Evolutionary conservation across 1,284 basidiomycete genomes (phyloP).

Genomic region (Tilletia horrida): DNA sequence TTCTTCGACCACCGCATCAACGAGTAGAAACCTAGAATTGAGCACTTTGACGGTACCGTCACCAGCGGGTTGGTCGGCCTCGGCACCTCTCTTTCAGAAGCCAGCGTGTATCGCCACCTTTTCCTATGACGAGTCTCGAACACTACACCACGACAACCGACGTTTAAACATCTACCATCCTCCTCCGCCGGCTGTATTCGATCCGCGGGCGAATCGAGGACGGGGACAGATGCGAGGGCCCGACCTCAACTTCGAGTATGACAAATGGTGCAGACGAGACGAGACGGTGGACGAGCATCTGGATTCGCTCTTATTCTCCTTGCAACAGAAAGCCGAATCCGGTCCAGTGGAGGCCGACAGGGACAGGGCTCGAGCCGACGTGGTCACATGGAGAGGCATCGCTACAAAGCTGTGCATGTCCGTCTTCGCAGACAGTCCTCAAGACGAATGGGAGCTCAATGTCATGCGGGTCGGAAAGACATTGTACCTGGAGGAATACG

Average conservation of each 20-base stretch:
- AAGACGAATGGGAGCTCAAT: constrained; percentile 77
- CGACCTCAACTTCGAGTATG: constrained; percentile 54
- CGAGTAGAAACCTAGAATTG: background rate
- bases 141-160: constrained; percentile 37
- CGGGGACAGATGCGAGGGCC: constrained; percentile 27
- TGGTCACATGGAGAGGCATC: constrained; percentile 82
- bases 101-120: constrained; percentile 35
- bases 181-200: constrained; percentile 27
- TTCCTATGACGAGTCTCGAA: constrained; percentile 35
- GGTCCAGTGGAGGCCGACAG: constrained; percentile 24
- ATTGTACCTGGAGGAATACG: constrained; percentile 79
- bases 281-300: constrained; percentile 60
- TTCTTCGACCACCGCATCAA: background rate
- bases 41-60: too few relatives aligned
- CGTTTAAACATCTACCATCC: constrained; percentile 31
- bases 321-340: constrained; percentile 31
- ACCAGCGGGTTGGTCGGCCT: too few relatives aligned
- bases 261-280: constrained; percentile 67
- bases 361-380: constrained; percentile 53
- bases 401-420: constrained; percentile 68
- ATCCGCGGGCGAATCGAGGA: constrained; percentile 22
- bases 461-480: constrained; percentile 61
- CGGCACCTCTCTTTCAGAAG: constrained; percentile 31
- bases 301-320: constrained; percentile 29
- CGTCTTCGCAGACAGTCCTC: constrained; percentile 22